Base-by-base conservation (phyloP, 2,329 filamentous ascomycete genomes). In the Fusarium verticillioides region DNA sequence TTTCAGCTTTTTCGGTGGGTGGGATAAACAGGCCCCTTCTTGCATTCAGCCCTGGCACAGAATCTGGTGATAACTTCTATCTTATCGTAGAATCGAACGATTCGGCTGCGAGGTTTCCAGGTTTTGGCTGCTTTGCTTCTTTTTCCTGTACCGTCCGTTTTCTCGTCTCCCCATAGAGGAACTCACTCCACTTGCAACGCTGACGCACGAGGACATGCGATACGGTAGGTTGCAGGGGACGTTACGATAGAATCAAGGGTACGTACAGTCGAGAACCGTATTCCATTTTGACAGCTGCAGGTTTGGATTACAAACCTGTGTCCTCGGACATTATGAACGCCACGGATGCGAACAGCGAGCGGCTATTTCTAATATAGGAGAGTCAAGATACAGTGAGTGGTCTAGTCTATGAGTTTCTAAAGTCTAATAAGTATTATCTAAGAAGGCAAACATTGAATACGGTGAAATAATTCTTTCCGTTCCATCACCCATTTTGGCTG, bases 151-250 rank as follows among this genome's bases (percentile, higher is more conserved):
- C 46, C 28, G n/a, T 54, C 46, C 58, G 52, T 69, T 47, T 37
- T 54, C 50, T 64, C 28, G 44, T 64, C 68, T 69, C 69, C 64
- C 70, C 69, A 61, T 56, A 58, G 36, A 47, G 39, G 23, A 60
- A 64, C 37, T 39, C 54, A 53, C 46, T 66, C 56, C 68, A 70
- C 61, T 39, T 57, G 54, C 64, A 40, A 47, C 49, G 40, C 34
- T 52, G 44, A 59, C 26, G 39, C 56, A 61, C 43, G 47, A 69
- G 42, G 43, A 43, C 40, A 37, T n/a, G 58, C 43, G 34, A 63
- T 58, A 69, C 56, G 64, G 66, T 69, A 26, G 15, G 21, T 15
- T 40, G 50, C 61, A 30, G 26, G 39, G 21, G 39, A 12, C 16
- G 40, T 37, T 40, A 63, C 34, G 40, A 42, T 60, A 46, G 32